phyloP scores from a whole-genome alignment of 257 asterid genomes.

The Nicotiana obtusifolia region DNA sequence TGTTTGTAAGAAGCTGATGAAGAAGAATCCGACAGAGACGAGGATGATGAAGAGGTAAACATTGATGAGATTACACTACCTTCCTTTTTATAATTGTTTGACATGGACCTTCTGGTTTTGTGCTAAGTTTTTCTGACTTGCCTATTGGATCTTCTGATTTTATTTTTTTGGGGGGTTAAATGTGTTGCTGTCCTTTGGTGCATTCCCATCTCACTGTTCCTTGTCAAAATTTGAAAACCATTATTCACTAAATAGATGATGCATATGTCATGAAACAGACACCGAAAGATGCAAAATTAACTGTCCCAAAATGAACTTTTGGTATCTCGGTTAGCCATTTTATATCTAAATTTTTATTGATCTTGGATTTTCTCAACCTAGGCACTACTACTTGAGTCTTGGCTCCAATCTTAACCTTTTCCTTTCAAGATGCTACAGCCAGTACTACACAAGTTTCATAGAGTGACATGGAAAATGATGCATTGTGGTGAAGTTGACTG shows the following conservation, averaged over 20 bases:
- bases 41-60: conserved; percentile 35
- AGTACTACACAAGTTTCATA: no score
- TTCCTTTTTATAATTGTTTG: neutral
- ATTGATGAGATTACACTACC: neutral
- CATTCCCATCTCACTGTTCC: neutral
- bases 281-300: no score
- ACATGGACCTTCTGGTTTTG: neutral
- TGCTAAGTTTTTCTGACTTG: neutral
- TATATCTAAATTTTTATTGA: neutral
- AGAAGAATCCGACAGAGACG: conserved; percentile 32
- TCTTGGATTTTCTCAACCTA: neutral
- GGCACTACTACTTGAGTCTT: neutral
- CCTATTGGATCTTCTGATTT: neutral
- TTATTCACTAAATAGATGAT: neutral
- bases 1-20: conserved; percentile 37
- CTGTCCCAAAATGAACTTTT: no score
- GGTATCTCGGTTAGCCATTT: neutral
- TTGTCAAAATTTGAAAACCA: neutral
- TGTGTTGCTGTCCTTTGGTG: neutral
- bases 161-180: neutral
- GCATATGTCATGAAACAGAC: neutral
- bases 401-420: neutral
- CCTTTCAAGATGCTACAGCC: neutral
- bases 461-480: neutral
- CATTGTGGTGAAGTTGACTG: neutral